phyloP scores from a whole-genome alignment of 306 rosid genomes.

The Ormosia semicastrata region DNA sequence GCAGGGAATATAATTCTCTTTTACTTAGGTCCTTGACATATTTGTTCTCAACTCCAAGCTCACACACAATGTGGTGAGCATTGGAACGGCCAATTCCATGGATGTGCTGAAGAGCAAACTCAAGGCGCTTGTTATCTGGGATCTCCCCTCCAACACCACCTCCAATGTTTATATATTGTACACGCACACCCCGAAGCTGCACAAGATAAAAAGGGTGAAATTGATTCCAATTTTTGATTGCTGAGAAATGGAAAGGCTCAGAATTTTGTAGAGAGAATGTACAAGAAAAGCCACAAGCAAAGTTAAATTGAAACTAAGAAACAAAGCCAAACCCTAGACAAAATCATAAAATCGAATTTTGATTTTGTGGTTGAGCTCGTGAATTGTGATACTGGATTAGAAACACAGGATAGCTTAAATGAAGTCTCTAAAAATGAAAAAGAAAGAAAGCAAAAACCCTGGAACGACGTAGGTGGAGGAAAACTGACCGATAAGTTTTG shows the following conservation, averaged over 20 bases:
- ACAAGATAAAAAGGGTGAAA: neutral
- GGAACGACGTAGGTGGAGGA: neutral
- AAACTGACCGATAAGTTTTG: conserved; percentile 46
- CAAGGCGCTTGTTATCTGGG: conserved; percentile 63
- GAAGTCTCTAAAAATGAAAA: neutral
- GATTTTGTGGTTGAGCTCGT: too few species aligned
- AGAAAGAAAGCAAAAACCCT: neutral
- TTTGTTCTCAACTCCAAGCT: conserved; percentile 63
- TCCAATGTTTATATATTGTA: conserved; percentile 49
- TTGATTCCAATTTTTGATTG: neutral
- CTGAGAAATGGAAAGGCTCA: neutral
- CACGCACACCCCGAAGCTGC: conserved; percentile 48
- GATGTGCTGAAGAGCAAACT: conserved; percentile 62
- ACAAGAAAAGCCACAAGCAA: neutral
- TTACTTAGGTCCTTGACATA: conserved; percentile 65
- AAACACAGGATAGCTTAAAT: too few species aligned
- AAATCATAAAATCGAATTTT: neutral
- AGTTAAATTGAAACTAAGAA: neutral
- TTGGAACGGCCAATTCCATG: conserved; percentile 66
- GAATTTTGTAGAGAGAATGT: too few species aligned
- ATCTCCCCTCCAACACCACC: conserved; percentile 78
- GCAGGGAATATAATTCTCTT: conserved; percentile 55
- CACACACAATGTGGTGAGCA: conserved; percentile 60
- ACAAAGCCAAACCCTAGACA: neutral
- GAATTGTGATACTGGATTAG: too few species aligned